These are phyloP conservation scores for Hypoxylon sp. DNA, from an alignment of 2,329 filamentous ascomycete species.

Conservation along the genomic window DNA sequence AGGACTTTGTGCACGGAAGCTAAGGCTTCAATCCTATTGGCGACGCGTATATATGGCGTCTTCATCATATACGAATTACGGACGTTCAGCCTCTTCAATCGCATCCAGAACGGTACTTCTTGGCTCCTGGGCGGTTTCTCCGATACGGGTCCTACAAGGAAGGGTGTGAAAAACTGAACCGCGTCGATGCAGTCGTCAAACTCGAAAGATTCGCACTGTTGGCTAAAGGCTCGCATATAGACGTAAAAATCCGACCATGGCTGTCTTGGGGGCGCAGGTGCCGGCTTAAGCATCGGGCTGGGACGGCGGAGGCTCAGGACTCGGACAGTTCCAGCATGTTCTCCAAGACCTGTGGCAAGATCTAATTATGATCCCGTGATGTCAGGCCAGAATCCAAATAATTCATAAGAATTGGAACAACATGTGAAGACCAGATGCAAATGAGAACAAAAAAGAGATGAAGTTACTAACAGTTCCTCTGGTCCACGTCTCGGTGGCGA, in stretches of 20 bases:
- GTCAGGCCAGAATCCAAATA: conserved; percentile 11
- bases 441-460: background rate
- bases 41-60: conserved; percentile 37
- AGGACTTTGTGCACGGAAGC: conserved; percentile 28
- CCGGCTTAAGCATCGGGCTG: conserved; percentile 27
- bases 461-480: conserved; percentile 38
- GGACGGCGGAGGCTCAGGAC: conserved; percentile 36
- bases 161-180: conserved; percentile 39
- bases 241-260: conserved; percentile 40
- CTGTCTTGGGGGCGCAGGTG: conserved; percentile 25
- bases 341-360: conserved; percentile 32
- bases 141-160: conserved; percentile 15
- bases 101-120: conserved; percentile 33
- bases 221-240: conserved; percentile 34
- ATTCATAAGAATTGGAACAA: background rate
- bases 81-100: conserved; percentile 32
- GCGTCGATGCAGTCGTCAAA: conserved; percentile 45
- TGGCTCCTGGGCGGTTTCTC: conserved; percentile 23
- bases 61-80: conserved; percentile 44
- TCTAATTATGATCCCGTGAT: conserved; percentile 9
- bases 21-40: conserved; percentile 28
- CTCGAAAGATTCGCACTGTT: conserved; percentile 42
- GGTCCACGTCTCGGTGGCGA: conserved; percentile 34
- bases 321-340: conserved; percentile 24
- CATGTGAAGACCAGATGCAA: background rate